Conservation (phyloP, 1,284 basidiomycete species). For the Ceratobasidium papillatum region DNA sequence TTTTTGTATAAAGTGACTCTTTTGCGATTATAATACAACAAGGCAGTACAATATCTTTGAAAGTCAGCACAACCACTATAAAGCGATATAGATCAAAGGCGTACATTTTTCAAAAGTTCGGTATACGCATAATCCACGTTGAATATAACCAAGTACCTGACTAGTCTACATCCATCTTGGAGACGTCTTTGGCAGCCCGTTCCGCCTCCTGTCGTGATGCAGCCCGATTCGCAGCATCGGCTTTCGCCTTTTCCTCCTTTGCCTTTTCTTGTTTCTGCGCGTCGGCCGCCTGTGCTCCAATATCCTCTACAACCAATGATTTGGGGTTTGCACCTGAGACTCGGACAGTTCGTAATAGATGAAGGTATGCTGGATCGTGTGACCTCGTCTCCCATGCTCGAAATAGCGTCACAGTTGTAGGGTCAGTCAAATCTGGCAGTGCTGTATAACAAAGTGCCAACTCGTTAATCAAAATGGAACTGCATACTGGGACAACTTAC, state of each 20-base stretch:
- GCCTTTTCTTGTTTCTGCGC: conserved; percentile 39
- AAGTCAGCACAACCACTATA: neutral
- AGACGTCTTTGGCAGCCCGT: conserved; percentile 39
- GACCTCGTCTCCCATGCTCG: conserved; percentile 74
- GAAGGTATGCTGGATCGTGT: conserved; percentile 72
- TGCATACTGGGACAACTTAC: conserved; percentile 55
- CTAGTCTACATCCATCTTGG: conserved; percentile 41
- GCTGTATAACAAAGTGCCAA: conserved; percentile 65
- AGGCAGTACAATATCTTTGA: neutral
- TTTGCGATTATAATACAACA: neutral
- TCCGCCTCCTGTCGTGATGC: conserved; percentile 30
- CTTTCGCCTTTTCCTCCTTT: conserved; percentile 39
- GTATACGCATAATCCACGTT: neutral
- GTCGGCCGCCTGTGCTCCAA: conserved; percentile 50
- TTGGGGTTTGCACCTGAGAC: conserved; percentile 67
- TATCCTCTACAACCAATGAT: conserved; percentile 60
- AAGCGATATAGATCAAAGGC: neutral
- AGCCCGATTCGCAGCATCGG: conserved; percentile 41
- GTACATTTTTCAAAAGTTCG: neutral
- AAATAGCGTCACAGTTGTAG: conserved; percentile 75
- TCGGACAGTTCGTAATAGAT: conserved; percentile 78
- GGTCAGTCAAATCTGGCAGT: conserved; percentile 83
- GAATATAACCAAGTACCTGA: neutral
- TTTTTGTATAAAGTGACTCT: too few relatives aligned
- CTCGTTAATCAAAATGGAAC: too few relatives aligned